phyloP scores from a whole-genome alignment of 2,329 filamentous ascomycete species.

The Alternaria brassicae region DNA sequence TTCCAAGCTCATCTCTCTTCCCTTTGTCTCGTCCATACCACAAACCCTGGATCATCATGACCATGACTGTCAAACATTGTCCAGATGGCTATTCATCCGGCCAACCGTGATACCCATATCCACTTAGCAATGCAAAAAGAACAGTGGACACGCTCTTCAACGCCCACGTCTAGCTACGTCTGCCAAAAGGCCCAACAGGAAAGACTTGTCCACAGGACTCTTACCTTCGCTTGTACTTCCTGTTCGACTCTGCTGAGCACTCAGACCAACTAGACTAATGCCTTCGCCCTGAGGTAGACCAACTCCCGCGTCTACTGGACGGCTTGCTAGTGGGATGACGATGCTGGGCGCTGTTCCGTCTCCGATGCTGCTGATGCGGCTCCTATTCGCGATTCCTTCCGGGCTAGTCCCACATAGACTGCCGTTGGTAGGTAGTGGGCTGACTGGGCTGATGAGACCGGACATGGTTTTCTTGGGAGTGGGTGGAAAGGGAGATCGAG shows the following conservation, averaged over 20 bases:
- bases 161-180: slow-evolving; percentile 51
- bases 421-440: slow-evolving; percentile 42
- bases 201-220: slow-evolving; percentile 72
- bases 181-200: slow-evolving; percentile 78
- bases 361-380: slow-evolving; percentile 47
- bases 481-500: slow-evolving; percentile 33
- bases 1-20: background rate
- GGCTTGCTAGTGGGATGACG: slow-evolving; percentile 27
- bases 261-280: slow-evolving; percentile 4
- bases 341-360: slow-evolving; percentile 30
- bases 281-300: slow-evolving; percentile 2
- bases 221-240: slow-evolving; percentile 30
- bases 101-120: background rate
- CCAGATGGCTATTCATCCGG: background rate
- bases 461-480: slow-evolving; percentile 43
- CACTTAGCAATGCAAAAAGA: background rate
- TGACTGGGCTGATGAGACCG: slow-evolving; percentile 50
- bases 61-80: background rate
- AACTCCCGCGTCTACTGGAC: slow-evolving; percentile 11
- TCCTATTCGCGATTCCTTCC: slow-evolving; percentile 35
- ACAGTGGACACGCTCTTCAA: slow-evolving; percentile 11
- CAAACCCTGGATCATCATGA: background rate
- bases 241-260: background rate
- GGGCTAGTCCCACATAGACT: slow-evolving; percentile 35
- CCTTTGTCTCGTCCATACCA: background rate